Percentiles rank a stretch among this genome's conserved stretches.
Evolutionary conservation across 208 protist genomes (phyloP).

Genomic region (Angomonas ambiguus): DNA sequence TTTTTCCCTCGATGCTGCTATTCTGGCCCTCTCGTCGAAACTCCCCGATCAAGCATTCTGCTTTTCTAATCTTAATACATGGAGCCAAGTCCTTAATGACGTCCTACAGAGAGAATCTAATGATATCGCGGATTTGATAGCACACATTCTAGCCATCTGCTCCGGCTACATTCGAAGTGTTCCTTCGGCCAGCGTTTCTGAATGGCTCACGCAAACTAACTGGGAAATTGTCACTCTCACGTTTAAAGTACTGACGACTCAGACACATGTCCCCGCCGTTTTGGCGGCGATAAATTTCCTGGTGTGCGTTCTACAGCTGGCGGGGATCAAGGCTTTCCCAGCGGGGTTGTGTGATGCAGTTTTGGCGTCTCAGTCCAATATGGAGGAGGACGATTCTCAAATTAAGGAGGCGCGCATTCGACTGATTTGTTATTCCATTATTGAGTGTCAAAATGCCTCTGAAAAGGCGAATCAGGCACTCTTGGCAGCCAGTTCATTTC

Average conservation of each 20-base stretch:
- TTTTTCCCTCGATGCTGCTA: constrained; percentile 71
- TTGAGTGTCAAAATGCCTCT: constrained; percentile 1
- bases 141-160: constrained; percentile 47
- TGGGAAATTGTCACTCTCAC: constrained; percentile 32
- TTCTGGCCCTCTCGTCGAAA: constrained; percentile 36
- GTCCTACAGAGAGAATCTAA: constrained; percentile 36
- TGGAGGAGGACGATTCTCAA: constrained; percentile 41
- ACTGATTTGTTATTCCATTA: constrained; percentile 15
- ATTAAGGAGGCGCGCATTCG: constrained; percentile 31
- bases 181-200: constrained; percentile 28
- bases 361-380: constrained; percentile 19
- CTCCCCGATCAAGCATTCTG: constrained; percentile 41
- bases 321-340: constrained; percentile 39
- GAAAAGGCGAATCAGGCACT: constrained; percentile 18
- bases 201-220: constrained; percentile 41
- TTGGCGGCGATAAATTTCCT: constrained; percentile 43
- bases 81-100: constrained; percentile 54
- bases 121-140: constrained; percentile 62
- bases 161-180: constrained; percentile 49
- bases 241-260: constrained; percentile 37
- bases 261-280: constrained; percentile 23
- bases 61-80: constrained; percentile 40
- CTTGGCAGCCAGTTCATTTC: constrained; percentile 32
- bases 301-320: constrained; percentile 31
- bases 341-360: constrained; percentile 30